phyloP scores from a whole-genome alignment of 768 basidiomycete genomes.

The Flagelloscypha sp. region DNA sequence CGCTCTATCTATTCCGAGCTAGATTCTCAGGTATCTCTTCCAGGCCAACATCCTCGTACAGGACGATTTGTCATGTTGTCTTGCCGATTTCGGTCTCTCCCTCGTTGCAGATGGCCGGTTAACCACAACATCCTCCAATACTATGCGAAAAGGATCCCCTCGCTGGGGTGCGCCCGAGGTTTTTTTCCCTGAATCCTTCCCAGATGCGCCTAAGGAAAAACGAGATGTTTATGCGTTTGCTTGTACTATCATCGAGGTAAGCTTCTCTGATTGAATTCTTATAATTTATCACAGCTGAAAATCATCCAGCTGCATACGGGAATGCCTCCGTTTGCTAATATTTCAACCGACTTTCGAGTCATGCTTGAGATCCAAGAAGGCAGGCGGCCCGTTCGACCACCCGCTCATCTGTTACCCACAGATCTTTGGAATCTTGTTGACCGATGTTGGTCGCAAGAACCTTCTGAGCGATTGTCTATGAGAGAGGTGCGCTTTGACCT shows the following conservation, averaged over 20 bases:
- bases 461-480: background rate
- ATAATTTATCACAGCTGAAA: background rate
- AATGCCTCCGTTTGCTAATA: conserved; percentile 6
- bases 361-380: conserved; percentile 5
- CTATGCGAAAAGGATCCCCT: conserved; percentile 8
- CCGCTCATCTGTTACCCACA: background rate
- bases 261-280: background rate
- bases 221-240: conserved; percentile 12
- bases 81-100: conserved; percentile 22
- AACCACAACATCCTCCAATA: conserved; percentile 1
- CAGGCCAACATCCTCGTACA: conserved; percentile 22
- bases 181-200: conserved; percentile 1
- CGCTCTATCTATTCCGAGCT: background rate
- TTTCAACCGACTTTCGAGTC: conserved; percentile 3
- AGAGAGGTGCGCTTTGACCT: no score
- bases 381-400: conserved; percentile 7
- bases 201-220: background rate
- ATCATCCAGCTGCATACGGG: conserved; percentile 6
- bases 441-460: conserved; percentile 6
- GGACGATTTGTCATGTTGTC: conserved; percentile 17
- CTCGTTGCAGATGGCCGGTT: background rate
- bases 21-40: background rate
- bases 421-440: background rate
- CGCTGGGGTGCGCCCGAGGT: conserved; percentile 11
- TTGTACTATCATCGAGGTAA: conserved; percentile 7